These are phyloP conservation scores for Candida quercuum DNA, from an alignment of 805 yeast species.

Conservation along the genomic window DNA sequence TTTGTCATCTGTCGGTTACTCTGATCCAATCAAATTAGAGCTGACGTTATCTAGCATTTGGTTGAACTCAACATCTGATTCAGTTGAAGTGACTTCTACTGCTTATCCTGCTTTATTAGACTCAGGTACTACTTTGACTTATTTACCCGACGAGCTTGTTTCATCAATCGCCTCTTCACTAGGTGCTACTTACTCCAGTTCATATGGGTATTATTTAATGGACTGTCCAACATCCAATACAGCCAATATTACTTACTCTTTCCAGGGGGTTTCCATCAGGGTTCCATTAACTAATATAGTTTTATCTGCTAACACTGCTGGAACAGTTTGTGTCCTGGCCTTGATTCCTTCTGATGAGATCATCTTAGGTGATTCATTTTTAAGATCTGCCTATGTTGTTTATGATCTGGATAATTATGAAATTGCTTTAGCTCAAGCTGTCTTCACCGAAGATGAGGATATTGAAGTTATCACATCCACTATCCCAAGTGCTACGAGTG, in stretches of 20 bases:
- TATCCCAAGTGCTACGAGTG: slow-evolving; percentile 49
- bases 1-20: slow-evolving; percentile 22
- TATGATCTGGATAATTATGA: slow-evolving; percentile 44
- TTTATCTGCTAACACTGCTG: slow-evolving; percentile 17
- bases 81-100: slow-evolving; percentile 2
- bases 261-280: slow-evolving; percentile 52
- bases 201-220: slow-evolving; percentile 40
- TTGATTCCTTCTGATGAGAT: slow-evolving; percentile 30
- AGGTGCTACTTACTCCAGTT: slow-evolving; percentile 37
- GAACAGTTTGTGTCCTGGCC: slow-evolving; percentile 40
- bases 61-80: slow-evolving; percentile 1
- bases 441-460: slow-evolving; percentile 28
- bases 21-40: slow-evolving; percentile 39
- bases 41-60: slow-evolving; percentile 32
- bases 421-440: slow-evolving; percentile 43
- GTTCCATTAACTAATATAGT: slow-evolving; percentile 40
- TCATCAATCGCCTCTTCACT: slow-evolving; percentile 31
- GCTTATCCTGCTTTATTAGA: slow-evolving; percentile 34
- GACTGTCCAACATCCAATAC: slow-evolving; percentile 34
- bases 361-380: slow-evolving; percentile 49
- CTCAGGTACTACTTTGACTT: slow-evolving; percentile 39
- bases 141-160: slow-evolving; percentile 36
- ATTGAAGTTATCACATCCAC: slow-evolving; percentile 39
- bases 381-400: slow-evolving; percentile 47
- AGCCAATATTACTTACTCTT: slow-evolving; percentile 38